Base-by-base conservation (phyloP, 1,284 basidiomycete species). In the Ganoderma sinense region DNA sequence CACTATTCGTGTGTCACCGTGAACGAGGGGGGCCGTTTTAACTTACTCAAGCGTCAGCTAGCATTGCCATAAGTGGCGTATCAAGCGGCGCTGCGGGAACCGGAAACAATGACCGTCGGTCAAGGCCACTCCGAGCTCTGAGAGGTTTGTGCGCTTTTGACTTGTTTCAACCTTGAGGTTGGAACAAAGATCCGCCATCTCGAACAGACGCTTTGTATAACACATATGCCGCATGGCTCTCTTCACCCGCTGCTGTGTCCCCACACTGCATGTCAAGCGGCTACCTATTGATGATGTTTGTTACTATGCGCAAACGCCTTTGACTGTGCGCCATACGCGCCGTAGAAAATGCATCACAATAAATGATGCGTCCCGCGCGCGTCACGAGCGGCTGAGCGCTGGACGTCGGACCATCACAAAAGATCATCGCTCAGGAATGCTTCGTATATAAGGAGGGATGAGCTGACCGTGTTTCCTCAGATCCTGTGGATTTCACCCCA, bases 401-500 rank as follows among this genome's bases (percentile, higher is more conserved):
- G 20, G 39, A 60, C 59, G 51, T 63, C 59, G 20, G 39, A 60
- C 8, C 39, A 56, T 33, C 14, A 56, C 29, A 56, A 56, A 56
- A 20, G 65, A 61, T 39, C 45, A 61, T 61, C 59, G 29, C 10
- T 53, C 66, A 31, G 23, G 26, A 36, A 6, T 59, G 56, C 53
- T 60, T 41, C 59, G 64, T 65, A 67, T 71, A 69, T 70, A 71
- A 67, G 65, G 40, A 59, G 61, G 63, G 64, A 51, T n/a, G 29
- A 33, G 11, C 55, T 33, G 58, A 41, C n/a, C 18, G 40, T 63
- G 45, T 64, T 71, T 67, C 68, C 66, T 63, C 65, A 71, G 68
- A 66, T 73, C 72, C 71, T 72, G 69, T 58, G 71, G 73, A 72
- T 71, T 70, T 68, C 70, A 70, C 62, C 62, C 41, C 48, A 41